Conservation (phyloP, 805 yeast genomes). For the Soucietia sequanensis region DNA sequence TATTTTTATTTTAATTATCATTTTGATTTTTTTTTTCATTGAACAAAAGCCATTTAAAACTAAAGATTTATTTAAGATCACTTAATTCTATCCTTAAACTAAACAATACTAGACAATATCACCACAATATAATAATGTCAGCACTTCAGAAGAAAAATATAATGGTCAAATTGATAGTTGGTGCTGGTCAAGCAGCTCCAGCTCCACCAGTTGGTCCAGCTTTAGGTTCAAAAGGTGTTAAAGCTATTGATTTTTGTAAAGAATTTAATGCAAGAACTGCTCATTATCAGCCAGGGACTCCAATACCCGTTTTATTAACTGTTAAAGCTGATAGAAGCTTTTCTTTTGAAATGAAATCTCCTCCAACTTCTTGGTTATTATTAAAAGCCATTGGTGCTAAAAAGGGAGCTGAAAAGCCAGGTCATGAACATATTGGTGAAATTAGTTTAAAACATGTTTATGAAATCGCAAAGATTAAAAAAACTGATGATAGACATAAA, state of each 20-base stretch:
- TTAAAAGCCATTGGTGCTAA: slow-evolving; percentile 75
- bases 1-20: too few relatives aligned
- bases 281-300: slow-evolving; percentile 77
- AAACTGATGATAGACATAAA: slow-evolving; percentile 78
- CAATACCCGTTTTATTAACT: slow-evolving; percentile 81
- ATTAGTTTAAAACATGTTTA: slow-evolving; percentile 83
- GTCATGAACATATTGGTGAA: slow-evolving; percentile 61
- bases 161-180: slow-evolving; percentile 84
- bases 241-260: slow-evolving; percentile 97
- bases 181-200: slow-evolving; percentile 98
- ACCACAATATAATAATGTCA: slow-evolving; percentile 13
- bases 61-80: too few relatives aligned
- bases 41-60: too few relatives aligned
- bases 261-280: slow-evolving; percentile 98
- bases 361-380: slow-evolving; percentile 86
- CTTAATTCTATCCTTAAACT: too few relatives aligned
- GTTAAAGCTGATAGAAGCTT: slow-evolving; percentile 93
- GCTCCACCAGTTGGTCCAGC: slow-evolving; percentile 99
- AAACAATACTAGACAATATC: too few relatives aligned
- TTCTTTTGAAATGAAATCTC: slow-evolving; percentile 81
- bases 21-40: too few relatives aligned
- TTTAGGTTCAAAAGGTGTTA: slow-evolving; percentile 95
- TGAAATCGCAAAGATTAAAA: slow-evolving; percentile 92
- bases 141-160: slow-evolving; percentile 49
- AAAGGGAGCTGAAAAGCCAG: slow-evolving; percentile 75